Percentiles rank a stretch among this genome's conserved stretches.
These are phyloP conservation scores for Ambrosia artemisiifolia DNA, from an alignment of 129 eudicot species.

Conservation along the genomic window DNA sequence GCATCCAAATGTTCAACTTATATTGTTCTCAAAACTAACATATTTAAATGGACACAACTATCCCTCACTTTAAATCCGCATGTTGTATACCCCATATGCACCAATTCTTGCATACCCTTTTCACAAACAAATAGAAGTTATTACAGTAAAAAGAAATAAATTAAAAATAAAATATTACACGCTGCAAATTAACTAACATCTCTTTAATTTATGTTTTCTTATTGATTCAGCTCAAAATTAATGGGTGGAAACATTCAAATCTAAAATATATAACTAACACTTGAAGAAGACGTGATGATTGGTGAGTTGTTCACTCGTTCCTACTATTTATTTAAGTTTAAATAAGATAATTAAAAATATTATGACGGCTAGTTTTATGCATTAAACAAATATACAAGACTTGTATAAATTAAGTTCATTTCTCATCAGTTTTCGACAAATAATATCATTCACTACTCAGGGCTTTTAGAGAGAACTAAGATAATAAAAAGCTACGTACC, in stretches of 20 bases:
- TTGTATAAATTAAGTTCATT: constrained; percentile 18
- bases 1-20: too few relatives aligned
- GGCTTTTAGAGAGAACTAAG: neutral
- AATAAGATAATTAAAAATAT: neutral
- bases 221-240: constrained; percentile 9
- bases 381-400: constrained; percentile 17
- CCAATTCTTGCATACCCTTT: too few relatives aligned
- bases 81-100: too few relatives aligned
- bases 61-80: too few relatives aligned
- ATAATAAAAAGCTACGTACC: neutral
- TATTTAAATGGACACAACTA: too few relatives aligned
- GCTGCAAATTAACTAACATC: neutral
- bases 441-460: neutral
- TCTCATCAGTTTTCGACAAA: constrained; percentile 2
- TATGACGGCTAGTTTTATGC: constrained; percentile 18
- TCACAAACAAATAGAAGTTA: too few relatives aligned
- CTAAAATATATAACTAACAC: constrained; percentile 15
- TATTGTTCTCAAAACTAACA: too few relatives aligned
- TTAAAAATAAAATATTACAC: neutral
- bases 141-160: neutral
- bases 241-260: constrained; percentile 34
- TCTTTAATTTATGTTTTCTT: constrained; percentile 24
- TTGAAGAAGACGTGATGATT: neutral
- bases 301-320: constrained; percentile 2
- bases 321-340: neutral